Conservation (phyloP, 495 filamentous ascomycete genomes). For the Aspergillus baeticus region DNA sequence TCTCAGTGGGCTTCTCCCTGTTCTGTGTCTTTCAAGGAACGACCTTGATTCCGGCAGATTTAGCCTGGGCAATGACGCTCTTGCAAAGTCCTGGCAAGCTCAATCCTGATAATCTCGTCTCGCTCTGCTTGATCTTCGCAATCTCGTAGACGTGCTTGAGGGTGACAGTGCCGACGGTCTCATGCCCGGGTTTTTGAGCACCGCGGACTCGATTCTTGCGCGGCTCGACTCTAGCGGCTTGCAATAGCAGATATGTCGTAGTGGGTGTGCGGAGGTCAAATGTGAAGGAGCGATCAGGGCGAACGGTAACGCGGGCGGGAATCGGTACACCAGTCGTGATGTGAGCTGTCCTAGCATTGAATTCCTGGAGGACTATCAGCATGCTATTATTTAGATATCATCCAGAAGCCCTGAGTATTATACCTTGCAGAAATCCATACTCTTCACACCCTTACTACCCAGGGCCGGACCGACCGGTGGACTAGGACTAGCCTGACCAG, state of each 20-base stretch:
- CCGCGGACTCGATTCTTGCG: conserved; percentile 79
- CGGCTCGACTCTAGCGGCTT: conserved; percentile 73
- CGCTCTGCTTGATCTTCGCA: conserved; percentile 89
- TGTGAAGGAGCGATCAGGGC: conserved; percentile 87
- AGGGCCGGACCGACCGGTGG: conserved; percentile 97
- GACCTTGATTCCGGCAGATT: conserved; percentile 82
- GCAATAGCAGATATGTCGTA: conserved; percentile 81
- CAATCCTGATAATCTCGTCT: conserved; percentile 77
- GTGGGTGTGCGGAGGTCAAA: conserved; percentile 94
- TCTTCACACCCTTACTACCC: conserved; percentile 97
- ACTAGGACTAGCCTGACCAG: conserved; percentile 92
- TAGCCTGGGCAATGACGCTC: conserved; percentile 83
- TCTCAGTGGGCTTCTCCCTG: not conserved
- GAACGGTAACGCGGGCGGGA: conserved; percentile 85
- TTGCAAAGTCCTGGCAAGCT: conserved; percentile 78
- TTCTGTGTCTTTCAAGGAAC: conserved; percentile 50
- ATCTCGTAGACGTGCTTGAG: conserved; percentile 99
- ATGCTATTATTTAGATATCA: not conserved
- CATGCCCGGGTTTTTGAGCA: conserved; percentile 73
- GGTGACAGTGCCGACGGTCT: conserved; percentile 75
- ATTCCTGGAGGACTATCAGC: conserved; percentile 67
- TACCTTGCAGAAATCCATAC: conserved; percentile 99
- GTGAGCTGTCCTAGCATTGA: conserved; percentile 91
- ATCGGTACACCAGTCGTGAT: conserved; percentile 83
- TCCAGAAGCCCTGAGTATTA: conserved; percentile 1